Percentiles rank a stretch among this genome's conserved stretches.
Conservation (phyloP, 805 yeast species). For the Lachancea sp. region DNA sequence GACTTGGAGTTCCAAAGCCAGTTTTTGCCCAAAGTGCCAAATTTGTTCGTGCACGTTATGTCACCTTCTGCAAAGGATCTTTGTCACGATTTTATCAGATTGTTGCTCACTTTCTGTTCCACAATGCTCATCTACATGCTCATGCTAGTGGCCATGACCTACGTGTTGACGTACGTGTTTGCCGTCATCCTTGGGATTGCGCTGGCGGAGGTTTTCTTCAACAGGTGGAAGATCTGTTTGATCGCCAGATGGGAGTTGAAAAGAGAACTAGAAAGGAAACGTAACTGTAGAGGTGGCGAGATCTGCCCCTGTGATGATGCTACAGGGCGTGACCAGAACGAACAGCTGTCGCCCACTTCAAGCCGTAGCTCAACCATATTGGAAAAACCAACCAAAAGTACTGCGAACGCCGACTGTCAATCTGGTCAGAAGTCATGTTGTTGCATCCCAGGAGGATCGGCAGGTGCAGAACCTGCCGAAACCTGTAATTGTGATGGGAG, state of each 20-base stretch:
- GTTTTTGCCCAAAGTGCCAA: slow-evolving; percentile 28
- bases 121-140: slow-evolving; percentile 64
- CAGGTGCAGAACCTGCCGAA: slow-evolving; percentile 2
- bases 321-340: not conserved
- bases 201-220: slow-evolving; percentile 63
- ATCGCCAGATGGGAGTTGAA: slow-evolving; percentile 31
- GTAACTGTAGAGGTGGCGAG: slow-evolving; percentile 26
- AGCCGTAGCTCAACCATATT: not conserved
- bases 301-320: slow-evolving; percentile 26
- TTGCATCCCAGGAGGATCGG: slow-evolving; percentile 6
- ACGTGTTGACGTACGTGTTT: slow-evolving; percentile 59
- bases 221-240: slow-evolving; percentile 38
- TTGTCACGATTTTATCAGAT: slow-evolving; percentile 46
- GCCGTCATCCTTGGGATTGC: slow-evolving; percentile 67
- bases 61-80: slow-evolving; percentile 27
- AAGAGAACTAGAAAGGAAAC: slow-evolving; percentile 24
- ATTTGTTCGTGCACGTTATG: slow-evolving; percentile 21
- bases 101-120: slow-evolving; percentile 50
- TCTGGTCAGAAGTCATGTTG: slow-evolving; percentile 4
- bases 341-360: not conserved
- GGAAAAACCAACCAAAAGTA: slow-evolving; percentile 1
- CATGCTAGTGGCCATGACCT: slow-evolving; percentile 77
- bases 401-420: too few species aligned
- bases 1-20: slow-evolving; percentile 14
- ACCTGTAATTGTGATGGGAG: slow-evolving; percentile 12